Percentiles rank a stretch among this genome's conserved stretches.
These are phyloP conservation scores for Sugiyamaella neomexicana DNA, from an alignment of 1,139 yeast genomes.

Conservation along the genomic window DNA sequence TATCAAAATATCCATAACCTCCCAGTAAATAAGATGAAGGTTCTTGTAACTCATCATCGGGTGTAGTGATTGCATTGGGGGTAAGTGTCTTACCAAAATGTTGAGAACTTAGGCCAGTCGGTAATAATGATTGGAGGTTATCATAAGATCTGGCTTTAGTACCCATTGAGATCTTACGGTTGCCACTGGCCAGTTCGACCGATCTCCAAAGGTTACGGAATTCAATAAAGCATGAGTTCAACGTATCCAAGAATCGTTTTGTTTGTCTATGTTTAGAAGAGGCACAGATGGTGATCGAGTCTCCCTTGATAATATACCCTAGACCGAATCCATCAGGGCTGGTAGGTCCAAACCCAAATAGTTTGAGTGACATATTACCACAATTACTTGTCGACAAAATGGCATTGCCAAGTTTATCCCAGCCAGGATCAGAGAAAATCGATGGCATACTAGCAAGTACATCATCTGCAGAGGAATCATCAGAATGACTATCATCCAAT, in stretches of 20 bases:
- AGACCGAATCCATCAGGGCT: conserved; percentile 89
- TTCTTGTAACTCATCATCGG: conserved; percentile 34
- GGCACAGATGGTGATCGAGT: conserved; percentile 81
- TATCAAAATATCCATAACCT: conserved; percentile 77
- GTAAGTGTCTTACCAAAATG: conserved; percentile 19
- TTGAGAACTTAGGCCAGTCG: conserved; percentile 18
- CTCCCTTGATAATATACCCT: conserved; percentile 85
- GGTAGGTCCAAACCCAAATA: conserved; percentile 93
- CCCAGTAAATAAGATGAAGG: conserved; percentile 58
- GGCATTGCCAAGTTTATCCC: conserved; percentile 68
- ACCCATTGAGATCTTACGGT: conserved; percentile 20
- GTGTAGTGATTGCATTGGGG: conserved; percentile 16
- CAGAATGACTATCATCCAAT: conserved; percentile 28
- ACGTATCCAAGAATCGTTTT: conserved; percentile 70
- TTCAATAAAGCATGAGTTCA: conserved; percentile 67
- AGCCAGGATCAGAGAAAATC: conserved; percentile 77
- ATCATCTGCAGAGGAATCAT: conserved; percentile 23
- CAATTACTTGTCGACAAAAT: conserved; percentile 65
- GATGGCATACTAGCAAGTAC: conserved; percentile 48
- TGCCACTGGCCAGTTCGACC: conserved; percentile 24
- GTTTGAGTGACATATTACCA: conserved; percentile 83
- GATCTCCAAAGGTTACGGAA: conserved; percentile 54
- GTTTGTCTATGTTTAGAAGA: conserved; percentile 93
- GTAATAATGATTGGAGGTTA: conserved; percentile 21
- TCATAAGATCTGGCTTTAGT: conserved; percentile 34